Conservation (phyloP, 2,329 filamentous ascomycete species). For the Neonectria sp. region DNA sequence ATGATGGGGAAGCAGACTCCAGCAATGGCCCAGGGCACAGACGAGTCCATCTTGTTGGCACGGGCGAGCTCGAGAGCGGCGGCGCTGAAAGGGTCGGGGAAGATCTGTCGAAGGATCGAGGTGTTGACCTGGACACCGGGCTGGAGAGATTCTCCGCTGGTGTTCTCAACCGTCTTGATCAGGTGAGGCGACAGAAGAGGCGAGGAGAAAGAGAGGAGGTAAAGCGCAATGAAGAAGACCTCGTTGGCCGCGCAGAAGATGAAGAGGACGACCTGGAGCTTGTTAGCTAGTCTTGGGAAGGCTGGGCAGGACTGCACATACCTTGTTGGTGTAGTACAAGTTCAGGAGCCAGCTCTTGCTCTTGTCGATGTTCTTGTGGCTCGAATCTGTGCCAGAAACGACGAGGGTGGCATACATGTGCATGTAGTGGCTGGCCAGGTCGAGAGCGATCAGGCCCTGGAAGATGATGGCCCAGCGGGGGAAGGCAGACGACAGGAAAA, state of each 20-base stretch:
- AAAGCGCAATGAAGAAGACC: constrained; percentile 97
- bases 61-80: constrained; percentile 92
- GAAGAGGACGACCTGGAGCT: constrained; percentile 85
- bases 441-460: constrained; percentile 91
- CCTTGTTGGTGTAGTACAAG: constrained; percentile 97
- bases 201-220: constrained; percentile 96
- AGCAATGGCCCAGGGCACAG: constrained; percentile 79
- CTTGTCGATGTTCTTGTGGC: constrained; percentile 95
- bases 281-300: constrained; percentile 13
- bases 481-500: constrained; percentile 95
- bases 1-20: constrained; percentile 88
- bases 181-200: constrained; percentile 90
- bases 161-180: constrained; percentile 72
- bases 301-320: constrained; percentile 60
- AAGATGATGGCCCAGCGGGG: constrained; percentile 95
- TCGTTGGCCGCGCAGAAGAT: constrained; percentile 93
- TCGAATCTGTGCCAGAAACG: constrained; percentile 84
- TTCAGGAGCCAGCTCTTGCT: constrained; percentile 91
- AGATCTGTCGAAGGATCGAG: constrained; percentile 80
- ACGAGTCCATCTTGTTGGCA: constrained; percentile 92
- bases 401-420: constrained; percentile 98
- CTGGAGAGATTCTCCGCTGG: constrained; percentile 67
- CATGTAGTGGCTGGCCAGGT: constrained; percentile 97
- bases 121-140: constrained; percentile 80
- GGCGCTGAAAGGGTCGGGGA: constrained; percentile 91